Conservation (phyloP, 176 grass and related monocot species). For the Eragrostis curvula region DNA sequence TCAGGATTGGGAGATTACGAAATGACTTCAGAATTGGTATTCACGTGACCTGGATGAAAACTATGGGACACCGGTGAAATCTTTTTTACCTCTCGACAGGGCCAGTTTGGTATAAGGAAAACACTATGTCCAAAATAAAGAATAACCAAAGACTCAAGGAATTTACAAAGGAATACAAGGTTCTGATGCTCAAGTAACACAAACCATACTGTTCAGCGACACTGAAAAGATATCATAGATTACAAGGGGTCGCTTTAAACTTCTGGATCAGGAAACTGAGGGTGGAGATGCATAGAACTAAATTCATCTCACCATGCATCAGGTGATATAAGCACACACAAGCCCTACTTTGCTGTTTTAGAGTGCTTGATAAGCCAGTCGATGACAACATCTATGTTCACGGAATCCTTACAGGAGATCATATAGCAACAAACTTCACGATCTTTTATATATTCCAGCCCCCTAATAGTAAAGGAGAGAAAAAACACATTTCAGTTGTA, state of each 20-base stretch:
- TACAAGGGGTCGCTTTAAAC: constrained; percentile 33
- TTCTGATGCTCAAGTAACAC: constrained; percentile 31
- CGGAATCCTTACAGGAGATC: constrained; percentile 98
- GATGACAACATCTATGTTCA: constrained; percentile 92
- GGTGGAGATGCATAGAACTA: constrained; percentile 24
- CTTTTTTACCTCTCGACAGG: too few species aligned
- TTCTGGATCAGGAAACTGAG: constrained; percentile 34
- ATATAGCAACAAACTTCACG: constrained; percentile 95
- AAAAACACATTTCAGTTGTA: constrained; percentile 23
- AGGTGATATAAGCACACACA: constrained; percentile 36
- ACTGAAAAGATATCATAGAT: constrained; percentile 42
- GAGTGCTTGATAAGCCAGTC: constrained; percentile 99
- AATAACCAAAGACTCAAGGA: constrained; percentile 43
- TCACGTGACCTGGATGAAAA: too few species aligned
- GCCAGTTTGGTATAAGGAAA: neutral
- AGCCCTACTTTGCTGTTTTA: constrained; percentile 65
- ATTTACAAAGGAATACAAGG: constrained; percentile 65
- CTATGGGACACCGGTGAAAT: too few species aligned
- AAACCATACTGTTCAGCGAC: constrained; percentile 30
- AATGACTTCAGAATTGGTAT: too few species aligned
- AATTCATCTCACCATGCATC: constrained; percentile 44
- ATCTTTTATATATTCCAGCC: constrained; percentile 80
- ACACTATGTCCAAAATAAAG: constrained; percentile 18
- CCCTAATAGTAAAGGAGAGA: constrained; percentile 54
- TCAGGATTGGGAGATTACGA: too few species aligned